Conservation (phyloP, 1,139 yeast species). For the Magnusiomyces tetraspermus region DNA sequence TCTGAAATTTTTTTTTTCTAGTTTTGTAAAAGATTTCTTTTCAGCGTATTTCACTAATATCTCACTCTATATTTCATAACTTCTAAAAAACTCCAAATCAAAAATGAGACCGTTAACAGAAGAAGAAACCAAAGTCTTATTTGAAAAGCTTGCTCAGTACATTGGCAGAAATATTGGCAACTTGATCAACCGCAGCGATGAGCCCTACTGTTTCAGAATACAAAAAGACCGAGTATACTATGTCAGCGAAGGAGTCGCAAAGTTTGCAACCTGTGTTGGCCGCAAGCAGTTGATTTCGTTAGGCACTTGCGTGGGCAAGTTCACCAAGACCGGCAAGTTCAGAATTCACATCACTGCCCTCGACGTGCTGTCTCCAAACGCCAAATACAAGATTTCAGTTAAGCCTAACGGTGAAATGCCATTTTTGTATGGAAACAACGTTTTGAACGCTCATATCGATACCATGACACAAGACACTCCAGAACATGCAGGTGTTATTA, state of each 20-base stretch:
- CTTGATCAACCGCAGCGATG: slow-evolving; percentile 77
- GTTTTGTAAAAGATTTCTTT: not conserved
- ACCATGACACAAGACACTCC: slow-evolving; percentile 96
- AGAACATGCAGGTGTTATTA: slow-evolving; percentile 92
- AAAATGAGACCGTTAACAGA: slow-evolving; percentile 91
- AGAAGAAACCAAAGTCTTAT: slow-evolving; percentile 91
- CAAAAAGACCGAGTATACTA: slow-evolving; percentile 96
- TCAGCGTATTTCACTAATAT: not conserved
- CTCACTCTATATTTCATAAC: not conserved
- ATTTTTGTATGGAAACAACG: slow-evolving; percentile 90
- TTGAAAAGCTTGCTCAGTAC: slow-evolving; percentile 91
- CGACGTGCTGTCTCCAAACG: slow-evolving; percentile 71
- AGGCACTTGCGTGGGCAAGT: slow-evolving; percentile 90
- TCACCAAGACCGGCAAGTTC: slow-evolving; percentile 95
- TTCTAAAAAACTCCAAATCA: not conserved
- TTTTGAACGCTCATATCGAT: slow-evolving; percentile 94
- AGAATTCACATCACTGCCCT: slow-evolving; percentile 90
- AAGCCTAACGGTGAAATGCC: slow-evolving; percentile 99
- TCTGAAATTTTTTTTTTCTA: slow-evolving; percentile 1
- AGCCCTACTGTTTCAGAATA: slow-evolving; percentile 88
- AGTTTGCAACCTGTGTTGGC: slow-evolving; percentile 81
- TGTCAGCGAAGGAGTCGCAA: slow-evolving; percentile 73
- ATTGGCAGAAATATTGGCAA: slow-evolving; percentile 90
- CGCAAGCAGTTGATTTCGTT: slow-evolving; percentile 84
- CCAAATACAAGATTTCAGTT: slow-evolving; percentile 92